Percentiles rank a stretch among this genome's conserved stretches.
Conservation (phyloP, 331 rosid species). For the Acacia pycnantha region DNA sequence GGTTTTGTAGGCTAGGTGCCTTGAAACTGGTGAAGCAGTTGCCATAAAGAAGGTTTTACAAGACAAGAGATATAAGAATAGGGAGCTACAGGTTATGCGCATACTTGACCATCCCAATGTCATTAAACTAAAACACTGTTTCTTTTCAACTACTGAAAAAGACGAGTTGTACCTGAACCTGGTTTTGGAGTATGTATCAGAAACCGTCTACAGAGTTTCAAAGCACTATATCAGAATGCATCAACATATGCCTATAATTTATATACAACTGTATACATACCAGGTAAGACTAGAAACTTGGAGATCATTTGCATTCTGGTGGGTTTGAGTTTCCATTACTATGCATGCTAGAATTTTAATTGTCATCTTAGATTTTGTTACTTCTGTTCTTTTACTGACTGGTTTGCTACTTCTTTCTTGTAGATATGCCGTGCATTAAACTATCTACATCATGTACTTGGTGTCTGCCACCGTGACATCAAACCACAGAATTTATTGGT, state of each 20-base stretch:
- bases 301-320: neutral
- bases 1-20: constrained; percentile 69
- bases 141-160: constrained; percentile 84
- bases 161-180: constrained; percentile 92
- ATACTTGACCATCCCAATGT: constrained; percentile 76
- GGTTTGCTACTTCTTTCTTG: constrained; percentile 26
- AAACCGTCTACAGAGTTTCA: constrained; percentile 81
- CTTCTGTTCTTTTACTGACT: constrained; percentile 17
- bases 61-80: constrained; percentile 89
- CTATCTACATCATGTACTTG: constrained; percentile 75
- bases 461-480: constrained; percentile 93
- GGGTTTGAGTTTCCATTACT: neutral
- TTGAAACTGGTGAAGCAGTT: constrained; percentile 81
- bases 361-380: neutral
- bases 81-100: constrained; percentile 90
- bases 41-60: constrained; percentile 92
- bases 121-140: constrained; percentile 72
- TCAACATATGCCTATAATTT: constrained; percentile 66
- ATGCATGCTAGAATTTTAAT: neutral
- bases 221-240: constrained; percentile 63
- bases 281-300: constrained; percentile 50
- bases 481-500: constrained; percentile 92
- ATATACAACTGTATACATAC: constrained; percentile 73
- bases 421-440: constrained; percentile 86
- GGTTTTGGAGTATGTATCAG: constrained; percentile 78